These are phyloP conservation scores for Mycotypha africana DNA, from an alignment of 371 early-diverging fungal species.

Conservation along the genomic window DNA sequence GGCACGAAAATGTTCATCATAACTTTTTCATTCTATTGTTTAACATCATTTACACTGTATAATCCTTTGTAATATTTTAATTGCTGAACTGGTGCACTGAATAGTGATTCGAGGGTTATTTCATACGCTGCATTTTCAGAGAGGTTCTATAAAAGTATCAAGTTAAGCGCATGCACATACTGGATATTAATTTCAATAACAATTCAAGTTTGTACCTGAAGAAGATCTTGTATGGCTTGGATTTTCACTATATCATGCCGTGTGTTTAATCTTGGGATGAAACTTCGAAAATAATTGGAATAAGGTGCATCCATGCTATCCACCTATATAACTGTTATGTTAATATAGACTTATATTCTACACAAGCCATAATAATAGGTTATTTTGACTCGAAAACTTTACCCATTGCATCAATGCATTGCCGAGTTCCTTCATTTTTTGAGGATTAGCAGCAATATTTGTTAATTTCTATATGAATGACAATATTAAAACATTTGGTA, in stretches of 20 bases:
- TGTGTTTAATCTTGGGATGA: conserved; percentile 28
- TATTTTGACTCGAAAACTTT: neutral
- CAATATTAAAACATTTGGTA: no score
- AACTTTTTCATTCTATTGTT: neutral
- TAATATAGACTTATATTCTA: no score
- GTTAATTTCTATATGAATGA: conserved; percentile 18
- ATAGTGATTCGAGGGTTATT: conserved; percentile 36
- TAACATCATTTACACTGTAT: conserved; percentile 34
- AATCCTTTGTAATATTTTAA: conserved; percentile 44
- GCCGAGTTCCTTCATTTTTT: conserved; percentile 31
- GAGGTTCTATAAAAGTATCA: conserved; percentile 14
- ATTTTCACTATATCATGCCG: conserved; percentile 31
- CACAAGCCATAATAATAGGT: neutral
- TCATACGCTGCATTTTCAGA: conserved; percentile 20
- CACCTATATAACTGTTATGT: conserved; percentile 28
- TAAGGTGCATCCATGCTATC: conserved; percentile 51
- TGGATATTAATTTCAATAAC: neutral
- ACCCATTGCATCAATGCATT: conserved; percentile 47
- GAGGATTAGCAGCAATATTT: conserved; percentile 25
- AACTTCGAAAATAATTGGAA: conserved; percentile 36
- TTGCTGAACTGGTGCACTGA: conserved; percentile 40
- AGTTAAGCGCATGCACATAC: neutral
- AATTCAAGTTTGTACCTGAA: conserved; percentile 12
- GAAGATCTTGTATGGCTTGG: conserved; percentile 18
- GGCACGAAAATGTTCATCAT: neutral